Base-by-base conservation (phyloP, 1,284 basidiomycete species). In the Naganishia sp. region DNA sequence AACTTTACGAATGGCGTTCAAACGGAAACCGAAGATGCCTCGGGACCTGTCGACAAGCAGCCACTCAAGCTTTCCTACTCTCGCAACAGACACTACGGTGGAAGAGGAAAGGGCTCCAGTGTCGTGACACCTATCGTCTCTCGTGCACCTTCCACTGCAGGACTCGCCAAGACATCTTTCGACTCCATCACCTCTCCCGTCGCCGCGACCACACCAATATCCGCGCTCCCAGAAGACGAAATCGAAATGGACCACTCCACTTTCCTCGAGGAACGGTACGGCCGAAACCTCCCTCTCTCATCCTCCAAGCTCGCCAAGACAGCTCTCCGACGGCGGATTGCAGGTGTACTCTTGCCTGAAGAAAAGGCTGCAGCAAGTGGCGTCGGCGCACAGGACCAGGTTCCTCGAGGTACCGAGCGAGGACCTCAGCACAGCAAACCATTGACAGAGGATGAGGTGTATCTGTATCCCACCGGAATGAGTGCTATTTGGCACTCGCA, bases 231-330 rank as follows among this genome's bases (percentile, higher is more conserved):
- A 10, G 57, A 66, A 36, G 74, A 75, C 25, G 82, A 83, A 43
- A 73, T 82, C 11, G 76, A 76, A 4, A 66, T 79, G 16, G 83
- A 85, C 65, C 80, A 83, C 44, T 75, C 81, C 9, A 81, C 81
- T 2, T 86, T 85, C 72, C 83, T 99, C 45, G 96, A 99, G 78
- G 94, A 99, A 79, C 87, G 94, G 23, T 99, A 97, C 72, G 95
- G 94, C 0, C 87, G 96, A 5, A 98, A 98, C 75, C 82, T 98
- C 31, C 91, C 94, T 2, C 77, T 90, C 2, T 82, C 85, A 36
- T 86, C 87, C 25, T 90, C 89, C 0, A 82, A 85, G 0, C 84
- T 87, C 2, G 92, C 94, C 10, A 98, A 98, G 79, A 84, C 87
- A 13, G 92, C 92, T 0, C 81, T 99, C 65, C 87, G 90, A 25